phyloP scores from a whole-genome alignment of 2,329 filamentous ascomycete genomes.

The Neoascochyta sp. region DNA sequence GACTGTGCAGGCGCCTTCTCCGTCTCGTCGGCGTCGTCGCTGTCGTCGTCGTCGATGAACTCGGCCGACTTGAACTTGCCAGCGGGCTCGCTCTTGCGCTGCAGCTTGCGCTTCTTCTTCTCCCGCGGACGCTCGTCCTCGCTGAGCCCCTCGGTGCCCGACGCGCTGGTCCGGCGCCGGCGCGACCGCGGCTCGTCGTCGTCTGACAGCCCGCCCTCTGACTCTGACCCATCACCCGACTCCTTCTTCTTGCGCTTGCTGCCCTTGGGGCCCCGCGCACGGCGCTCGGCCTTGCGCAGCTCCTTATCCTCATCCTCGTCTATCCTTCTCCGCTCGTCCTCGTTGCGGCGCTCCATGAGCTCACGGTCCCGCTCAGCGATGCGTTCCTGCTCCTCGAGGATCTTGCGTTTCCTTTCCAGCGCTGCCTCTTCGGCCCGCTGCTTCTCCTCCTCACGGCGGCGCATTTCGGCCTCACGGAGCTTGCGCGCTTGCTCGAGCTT shows the following conservation, averaged over 20 bases:
- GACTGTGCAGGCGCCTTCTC: conserved; percentile 9
- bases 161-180: conserved; percentile 34
- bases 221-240: conserved; percentile 46
- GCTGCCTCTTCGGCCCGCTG: conserved; percentile 65
- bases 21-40: conserved; percentile 26
- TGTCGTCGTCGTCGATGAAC: conserved; percentile 69
- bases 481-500: conserved; percentile 79
- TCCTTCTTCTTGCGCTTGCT: conserved; percentile 60
- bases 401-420: conserved; percentile 70
- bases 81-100: conserved; percentile 47
- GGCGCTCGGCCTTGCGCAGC: conserved; percentile 63
- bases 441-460: conserved; percentile 72
- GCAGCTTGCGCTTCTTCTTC: conserved; percentile 61
- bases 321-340: conserved; percentile 64
- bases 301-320: conserved; percentile 69
- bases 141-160: conserved; percentile 41
- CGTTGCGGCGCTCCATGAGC: conserved; percentile 65
- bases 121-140: conserved; percentile 59
- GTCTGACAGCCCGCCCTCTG: conserved; percentile 35
- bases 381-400: conserved; percentile 78
- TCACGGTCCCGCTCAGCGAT: conserved; percentile 72
- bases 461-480: conserved; percentile 74
- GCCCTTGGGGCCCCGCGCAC: conserved; percentile 48
- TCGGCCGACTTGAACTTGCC: conserved; percentile 83
- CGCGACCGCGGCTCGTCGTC: conserved; percentile 40